Evolutionary conservation across 495 filamentous ascomycete genomes (phyloP), one percentile per base, ranked within the genome.

Genomic region (Penicillium parvum): DNA sequence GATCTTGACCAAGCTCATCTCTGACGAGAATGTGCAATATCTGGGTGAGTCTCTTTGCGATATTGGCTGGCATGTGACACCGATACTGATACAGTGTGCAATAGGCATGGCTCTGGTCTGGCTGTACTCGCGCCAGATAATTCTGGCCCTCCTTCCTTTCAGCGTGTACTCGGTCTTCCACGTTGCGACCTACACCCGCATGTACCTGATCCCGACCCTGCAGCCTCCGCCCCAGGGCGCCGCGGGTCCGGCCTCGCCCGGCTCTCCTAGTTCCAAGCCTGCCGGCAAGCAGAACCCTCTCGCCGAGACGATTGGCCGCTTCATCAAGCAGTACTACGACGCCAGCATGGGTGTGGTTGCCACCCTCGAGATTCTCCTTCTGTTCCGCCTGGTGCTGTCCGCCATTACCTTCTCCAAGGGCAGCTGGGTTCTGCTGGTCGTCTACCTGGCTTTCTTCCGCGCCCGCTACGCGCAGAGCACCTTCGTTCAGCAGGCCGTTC

Each of bases 241-340:
- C 30, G 53, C 65, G 1, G 50, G 69, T 17, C 61, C 76, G 10
- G 65, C 78, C 22, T 77, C 81, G 37, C 79, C 84, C n/a, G 60
- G 66, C 37, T 77, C 80, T 37, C 65, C 69, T 7, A 56, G 45
- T 49, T 58, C 64, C 41, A 82, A 81, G 60, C 71, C 81, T 14
- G 75, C 76, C 42, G 71, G 72, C 53, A 79, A 78, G 60, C 71
- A 80, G 46, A 83, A 83, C 54, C 74, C 84, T 22, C 58, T 87
- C 17, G 79, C 85, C 11, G 88, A 96, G 40, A 79, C 73, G 45
- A 95, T 98, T 61, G 88, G 88, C 36, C 71, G 73, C 46, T 98
- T 98, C 60, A 90, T 98, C 64, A 98, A 96, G 79, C 81, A 90
- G 61, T 95, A 97, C 75, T 97, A 97, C 59, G 94, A 97, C 63